Base-by-base conservation (phyloP, 441 rosid genomes). In the Omphalea diandra region DNA sequence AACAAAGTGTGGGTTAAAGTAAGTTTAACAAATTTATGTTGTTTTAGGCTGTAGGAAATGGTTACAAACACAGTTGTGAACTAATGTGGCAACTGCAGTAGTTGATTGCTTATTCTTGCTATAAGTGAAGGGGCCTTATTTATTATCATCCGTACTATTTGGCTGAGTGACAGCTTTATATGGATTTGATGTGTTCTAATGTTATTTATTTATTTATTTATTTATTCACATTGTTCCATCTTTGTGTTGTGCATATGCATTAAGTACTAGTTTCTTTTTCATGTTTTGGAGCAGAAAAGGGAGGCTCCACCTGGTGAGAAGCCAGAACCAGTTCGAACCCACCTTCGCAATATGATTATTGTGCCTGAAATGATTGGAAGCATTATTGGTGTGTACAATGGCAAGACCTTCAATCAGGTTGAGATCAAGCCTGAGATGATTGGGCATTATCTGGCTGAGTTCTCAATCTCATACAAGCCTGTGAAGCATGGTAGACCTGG, bases 401-500 rank as follows among this genome's bases (percentile, higher is more conserved):
- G 98, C 4, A 88, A 88, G 87, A 91, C 96, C 22, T 93, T 93
- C 58, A 91, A 91, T 75, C 96, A 86, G 75, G 94, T 89, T 57
- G 97, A 90, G 67, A 90, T 93, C 82, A 90, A 90, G 86, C 97
- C 96, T 1, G 98, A 93, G 75, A 93, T 93, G 97, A 90, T 93
- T 69, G 89, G 95, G n/a, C 97, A 90, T 73, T 93, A 88, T 81
- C 71, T 90, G 27, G 98, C 97, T 9, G 97, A 93, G 81, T 93
- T 93, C 82, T 93, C 98, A 10, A 90, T 93, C 75, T 81, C 89
- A n/a, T 93, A 88, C 97, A 88, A 93, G 86, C 97, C 97, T 0
- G 97, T 93, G 3, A 93, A 90, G 93, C 97, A 93, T 9, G 98
- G 97, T 74, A 87, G 97, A 75, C 98, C 97, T 5, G 98, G 97